Percentiles rank a stretch among this genome's conserved stretches.
Conservation (phyloP, 495 filamentous ascomycete species). For the Daldinia loculata region DNA sequence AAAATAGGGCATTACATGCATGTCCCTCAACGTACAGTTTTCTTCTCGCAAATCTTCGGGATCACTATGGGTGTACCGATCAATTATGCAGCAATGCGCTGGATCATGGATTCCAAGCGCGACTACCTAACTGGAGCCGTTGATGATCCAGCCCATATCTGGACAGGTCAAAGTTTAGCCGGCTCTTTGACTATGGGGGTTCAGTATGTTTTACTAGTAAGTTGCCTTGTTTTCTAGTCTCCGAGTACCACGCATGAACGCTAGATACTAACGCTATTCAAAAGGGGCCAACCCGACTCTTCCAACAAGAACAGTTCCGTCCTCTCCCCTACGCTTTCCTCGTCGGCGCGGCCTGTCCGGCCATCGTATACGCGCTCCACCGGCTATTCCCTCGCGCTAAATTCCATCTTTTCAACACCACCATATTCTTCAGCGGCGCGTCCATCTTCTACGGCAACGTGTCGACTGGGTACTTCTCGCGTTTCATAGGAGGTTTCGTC, state of each 20-base stretch:
- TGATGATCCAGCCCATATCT: slow-evolving; percentile 63
- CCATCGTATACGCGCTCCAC: slow-evolving; percentile 59
- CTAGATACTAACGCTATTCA: not conserved
- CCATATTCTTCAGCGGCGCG: slow-evolving; percentile 61
- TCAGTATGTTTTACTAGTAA: slow-evolving; percentile 63
- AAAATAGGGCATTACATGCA: slow-evolving; percentile 68
- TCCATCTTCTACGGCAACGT: slow-evolving; percentile 59
- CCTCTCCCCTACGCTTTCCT: slow-evolving; percentile 66
- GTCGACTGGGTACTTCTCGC: slow-evolving; percentile 63
- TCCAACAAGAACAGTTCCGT: slow-evolving; percentile 57
- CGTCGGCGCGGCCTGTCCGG: slow-evolving; percentile 59
- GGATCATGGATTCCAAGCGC: slow-evolving; percentile 59
- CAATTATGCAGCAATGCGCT: slow-evolving; percentile 57
- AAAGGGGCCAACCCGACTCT: slow-evolving; percentile 61
- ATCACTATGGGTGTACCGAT: slow-evolving; percentile 59
- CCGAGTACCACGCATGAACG: not conserved
- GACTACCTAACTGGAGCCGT: slow-evolving; percentile 61
- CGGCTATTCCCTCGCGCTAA: slow-evolving; percentile 58
- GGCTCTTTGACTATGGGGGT: slow-evolving; percentile 59
- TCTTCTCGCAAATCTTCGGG: slow-evolving; percentile 65
- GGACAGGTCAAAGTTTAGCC: slow-evolving; percentile 61
- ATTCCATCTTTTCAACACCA: slow-evolving; percentile 65
- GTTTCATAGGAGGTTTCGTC: slow-evolving; percentile 64
- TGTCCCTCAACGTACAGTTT: slow-evolving; percentile 64
- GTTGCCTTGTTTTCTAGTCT: slow-evolving; percentile 9